Conservation (phyloP, 306 rosid genomes). For the Cucurbita argyrosperma region DNA sequence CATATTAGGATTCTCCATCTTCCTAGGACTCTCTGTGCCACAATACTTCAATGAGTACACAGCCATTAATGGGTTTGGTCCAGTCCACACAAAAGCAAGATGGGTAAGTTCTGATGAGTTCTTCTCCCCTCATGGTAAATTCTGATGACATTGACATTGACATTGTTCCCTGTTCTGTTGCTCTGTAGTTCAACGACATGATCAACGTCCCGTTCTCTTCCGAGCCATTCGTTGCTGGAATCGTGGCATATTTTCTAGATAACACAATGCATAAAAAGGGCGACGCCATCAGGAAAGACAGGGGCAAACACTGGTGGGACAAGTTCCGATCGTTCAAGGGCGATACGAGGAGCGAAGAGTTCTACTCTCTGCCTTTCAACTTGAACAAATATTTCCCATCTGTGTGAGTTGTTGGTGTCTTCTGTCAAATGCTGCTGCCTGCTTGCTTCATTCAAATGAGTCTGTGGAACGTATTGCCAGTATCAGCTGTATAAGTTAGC, state of each 20-base stretch:
- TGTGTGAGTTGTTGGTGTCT: slow-evolving; percentile 13
- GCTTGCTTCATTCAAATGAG: not conserved
- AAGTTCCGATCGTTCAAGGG: slow-evolving; percentile 66
- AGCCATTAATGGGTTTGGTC: slow-evolving; percentile 68
- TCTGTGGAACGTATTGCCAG: slow-evolving; percentile 5
- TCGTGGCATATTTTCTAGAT: slow-evolving; percentile 72
- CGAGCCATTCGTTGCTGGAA: slow-evolving; percentile 82
- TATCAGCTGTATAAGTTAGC: slow-evolving; percentile 7
- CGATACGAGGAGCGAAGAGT: slow-evolving; percentile 80
- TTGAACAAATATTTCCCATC: slow-evolving; percentile 95
- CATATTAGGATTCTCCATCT: slow-evolving; percentile 76
- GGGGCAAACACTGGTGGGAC: slow-evolving; percentile 99
- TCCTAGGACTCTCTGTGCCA: slow-evolving; percentile 79
- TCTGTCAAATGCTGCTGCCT: slow-evolving; percentile 4
- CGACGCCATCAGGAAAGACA: slow-evolving; percentile 47
- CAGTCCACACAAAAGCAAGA: slow-evolving; percentile 75
- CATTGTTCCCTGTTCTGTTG: not conserved
- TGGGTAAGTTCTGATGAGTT: slow-evolving; percentile 41
- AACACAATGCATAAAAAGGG: slow-evolving; percentile 70
- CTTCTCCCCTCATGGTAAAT: not conserved
- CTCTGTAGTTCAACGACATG: slow-evolving; percentile 82
- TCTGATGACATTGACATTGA: not conserved
- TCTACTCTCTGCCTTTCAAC: slow-evolving; percentile 86
- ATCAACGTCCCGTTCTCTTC: slow-evolving; percentile 85
- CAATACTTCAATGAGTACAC: slow-evolving; percentile 96